Percentiles rank a stretch among this genome's conserved stretches.
Conservation (phyloP, 2,329 filamentous ascomycete genomes). For the Berkeleyomyces basicola region DNA sequence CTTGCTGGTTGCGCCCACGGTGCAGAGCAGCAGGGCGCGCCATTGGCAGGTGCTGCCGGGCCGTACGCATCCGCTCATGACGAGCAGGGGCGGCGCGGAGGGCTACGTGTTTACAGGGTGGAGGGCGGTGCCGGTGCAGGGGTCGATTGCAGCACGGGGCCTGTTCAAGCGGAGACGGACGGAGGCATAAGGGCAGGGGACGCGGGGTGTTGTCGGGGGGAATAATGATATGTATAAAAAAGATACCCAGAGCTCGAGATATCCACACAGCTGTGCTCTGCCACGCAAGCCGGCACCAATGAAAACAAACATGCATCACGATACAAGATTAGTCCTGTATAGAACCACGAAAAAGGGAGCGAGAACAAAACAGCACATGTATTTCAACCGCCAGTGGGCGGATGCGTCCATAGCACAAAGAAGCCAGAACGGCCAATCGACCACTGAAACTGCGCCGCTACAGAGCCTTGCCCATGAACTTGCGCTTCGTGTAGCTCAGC, state of each 20-base stretch:
- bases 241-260: constrained; percentile 1
- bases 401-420: neutral
- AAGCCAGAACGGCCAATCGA: neutral
- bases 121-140: constrained; percentile 62
- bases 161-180: constrained; percentile 56
- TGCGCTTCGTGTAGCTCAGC: constrained; percentile 96
- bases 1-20: constrained; percentile 56
- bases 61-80: constrained; percentile 90
- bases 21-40: constrained; percentile 66
- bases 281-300: neutral
- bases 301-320: neutral
- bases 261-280: neutral
- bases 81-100: constrained; percentile 67
- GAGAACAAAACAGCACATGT: neutral
- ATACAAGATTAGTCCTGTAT: neutral
- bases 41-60: constrained; percentile 86
- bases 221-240: neutral
- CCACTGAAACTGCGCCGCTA: constrained; percentile 22
- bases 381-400: neutral
- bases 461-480: constrained; percentile 96
- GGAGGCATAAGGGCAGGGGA: constrained; percentile 18
- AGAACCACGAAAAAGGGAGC: neutral
- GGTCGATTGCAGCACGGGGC: constrained; percentile 67
- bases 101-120: constrained; percentile 80
- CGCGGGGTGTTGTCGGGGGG: neutral